Evolutionary conservation across 2,329 filamentous ascomycete species (phyloP).

Genomic region (Colletotrichum theobromicola): DNA sequence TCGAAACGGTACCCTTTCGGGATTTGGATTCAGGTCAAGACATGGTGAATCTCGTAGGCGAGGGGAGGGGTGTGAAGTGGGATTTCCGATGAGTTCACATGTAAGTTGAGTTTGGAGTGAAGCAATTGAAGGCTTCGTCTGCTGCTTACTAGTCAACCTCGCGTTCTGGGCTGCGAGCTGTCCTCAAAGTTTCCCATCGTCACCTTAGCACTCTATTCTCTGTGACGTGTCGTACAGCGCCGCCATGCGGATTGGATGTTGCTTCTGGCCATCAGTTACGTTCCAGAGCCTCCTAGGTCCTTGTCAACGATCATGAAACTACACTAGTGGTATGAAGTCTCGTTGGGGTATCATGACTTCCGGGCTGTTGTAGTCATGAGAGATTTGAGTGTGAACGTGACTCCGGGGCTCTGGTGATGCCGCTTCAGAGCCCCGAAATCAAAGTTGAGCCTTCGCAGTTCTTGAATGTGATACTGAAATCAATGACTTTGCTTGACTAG

Average conservation of each 20-base stretch:
- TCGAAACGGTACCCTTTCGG: not conserved
- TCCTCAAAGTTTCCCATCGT: not conserved
- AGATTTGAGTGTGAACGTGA: not conserved
- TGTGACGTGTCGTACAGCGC: not conserved
- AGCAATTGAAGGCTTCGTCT: not conserved
- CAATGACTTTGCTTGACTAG: too few species aligned
- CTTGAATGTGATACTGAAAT: too few species aligned
- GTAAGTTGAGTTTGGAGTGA: too few species aligned
- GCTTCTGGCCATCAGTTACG: not conserved
- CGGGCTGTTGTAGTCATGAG: not conserved
- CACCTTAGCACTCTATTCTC: not conserved
- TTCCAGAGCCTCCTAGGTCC: not conserved
- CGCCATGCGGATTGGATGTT: fast-evolving
- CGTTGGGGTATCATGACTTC: fast-evolving
- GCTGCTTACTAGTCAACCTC: not conserved
- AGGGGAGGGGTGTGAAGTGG: not conserved
- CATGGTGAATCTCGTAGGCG: not conserved
- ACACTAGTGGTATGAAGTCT: not conserved
- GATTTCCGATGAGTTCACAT: too few species aligned
- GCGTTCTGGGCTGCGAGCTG: fast-evolving
- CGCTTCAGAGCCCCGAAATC: too few species aligned
- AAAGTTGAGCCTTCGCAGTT: too few species aligned
- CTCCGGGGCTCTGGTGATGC: too few species aligned
- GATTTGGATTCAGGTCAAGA: not conserved
- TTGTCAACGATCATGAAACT: not conserved